phyloP scores from a whole-genome alignment of 2,329 filamentous ascomycete species.

The Pezicula rhizophila region DNA sequence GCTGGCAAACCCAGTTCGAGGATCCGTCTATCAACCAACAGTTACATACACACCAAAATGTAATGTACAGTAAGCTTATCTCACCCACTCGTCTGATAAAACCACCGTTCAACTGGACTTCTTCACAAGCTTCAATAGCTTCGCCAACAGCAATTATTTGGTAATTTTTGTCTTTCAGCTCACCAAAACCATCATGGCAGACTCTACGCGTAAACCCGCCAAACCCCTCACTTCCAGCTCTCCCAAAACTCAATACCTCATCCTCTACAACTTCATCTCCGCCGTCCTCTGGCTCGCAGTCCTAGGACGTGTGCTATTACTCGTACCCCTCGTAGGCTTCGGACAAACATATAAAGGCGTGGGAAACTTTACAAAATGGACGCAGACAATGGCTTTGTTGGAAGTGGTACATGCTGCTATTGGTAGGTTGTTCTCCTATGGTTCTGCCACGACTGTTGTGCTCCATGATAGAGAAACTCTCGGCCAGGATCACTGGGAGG shows the following conservation, averaged over 20 bases:
- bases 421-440: constrained; percentile 44
- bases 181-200: constrained; percentile 8
- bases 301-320: constrained; percentile 57
- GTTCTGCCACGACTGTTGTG: not conserved
- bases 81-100: not conserved
- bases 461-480: too few relatives aligned
- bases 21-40: too few relatives aligned
- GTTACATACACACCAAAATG: too few relatives aligned
- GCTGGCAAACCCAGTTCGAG: too few relatives aligned
- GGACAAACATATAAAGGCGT: constrained; percentile 53
- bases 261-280: constrained; percentile 78
- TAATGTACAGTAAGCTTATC: not conserved
- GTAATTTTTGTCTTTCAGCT: not conserved
- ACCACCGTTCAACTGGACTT: not conserved
- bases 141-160: not conserved
- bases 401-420: constrained; percentile 78
- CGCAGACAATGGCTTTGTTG: constrained; percentile 75
- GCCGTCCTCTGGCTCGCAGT: constrained; percentile 74
- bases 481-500: not conserved
- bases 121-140: too few relatives aligned
- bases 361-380: constrained; percentile 67
- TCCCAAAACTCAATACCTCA: constrained; percentile 63
- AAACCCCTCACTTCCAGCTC: constrained; percentile 31
- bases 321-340: constrained; percentile 50
- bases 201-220: constrained; percentile 11